Percentiles rank a stretch among this genome's conserved stretches.
phyloP scores from a whole-genome alignment of 345 rosid species.

The Pistacia integerrima region DNA sequence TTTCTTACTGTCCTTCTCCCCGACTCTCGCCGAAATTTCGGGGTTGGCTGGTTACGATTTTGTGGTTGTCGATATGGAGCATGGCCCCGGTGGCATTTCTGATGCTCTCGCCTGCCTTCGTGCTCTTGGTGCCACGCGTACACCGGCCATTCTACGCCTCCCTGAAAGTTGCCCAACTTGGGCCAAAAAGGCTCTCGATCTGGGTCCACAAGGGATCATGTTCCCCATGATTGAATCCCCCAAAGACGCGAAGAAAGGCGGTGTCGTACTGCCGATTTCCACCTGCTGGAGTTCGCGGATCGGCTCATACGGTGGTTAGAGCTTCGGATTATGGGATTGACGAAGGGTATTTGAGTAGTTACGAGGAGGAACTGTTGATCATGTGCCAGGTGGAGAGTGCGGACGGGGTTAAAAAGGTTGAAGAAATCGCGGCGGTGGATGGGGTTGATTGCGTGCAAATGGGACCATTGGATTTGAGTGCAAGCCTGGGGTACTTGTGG shows the following conservation, averaged over 20 bases:
- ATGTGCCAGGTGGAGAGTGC: slow-evolving; percentile 93
- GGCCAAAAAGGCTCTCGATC: slow-evolving; percentile 91
- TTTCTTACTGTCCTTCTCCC: slow-evolving; percentile 86
- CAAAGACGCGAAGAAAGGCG: slow-evolving; percentile 66
- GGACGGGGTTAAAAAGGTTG: slow-evolving; percentile 64
- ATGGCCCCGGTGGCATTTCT: slow-evolving; percentile 85
- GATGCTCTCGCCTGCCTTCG: slow-evolving; percentile 72
- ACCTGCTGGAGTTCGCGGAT: slow-evolving; percentile 78
- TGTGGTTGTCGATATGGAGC: slow-evolving; percentile 93
- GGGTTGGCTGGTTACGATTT: slow-evolving; percentile 86
- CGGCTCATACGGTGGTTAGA: slow-evolving; percentile 82
- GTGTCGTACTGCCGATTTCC: slow-evolving; percentile 85
- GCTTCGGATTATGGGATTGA: slow-evolving; percentile 84
- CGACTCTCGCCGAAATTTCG: slow-evolving; percentile 85
- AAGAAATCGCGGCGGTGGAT: slow-evolving; percentile 76
- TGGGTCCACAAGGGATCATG: slow-evolving; percentile 93
- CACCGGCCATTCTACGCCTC: slow-evolving; percentile 72
- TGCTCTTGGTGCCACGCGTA: slow-evolving; percentile 58
- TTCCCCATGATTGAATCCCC: slow-evolving; percentile 85
- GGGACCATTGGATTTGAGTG: slow-evolving; percentile 96
- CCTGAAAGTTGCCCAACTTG: slow-evolving; percentile 73
- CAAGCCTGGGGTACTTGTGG: slow-evolving; percentile 83
- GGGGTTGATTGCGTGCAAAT: slow-evolving; percentile 94
- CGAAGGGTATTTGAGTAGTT: slow-evolving; percentile 71
- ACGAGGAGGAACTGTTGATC: slow-evolving; percentile 67